Evolutionary conservation across 2,329 filamentous ascomycete genomes (phyloP), one percentile per base, ranked within the genome.

Genomic region (Hansfordia pulvinata): DNA sequence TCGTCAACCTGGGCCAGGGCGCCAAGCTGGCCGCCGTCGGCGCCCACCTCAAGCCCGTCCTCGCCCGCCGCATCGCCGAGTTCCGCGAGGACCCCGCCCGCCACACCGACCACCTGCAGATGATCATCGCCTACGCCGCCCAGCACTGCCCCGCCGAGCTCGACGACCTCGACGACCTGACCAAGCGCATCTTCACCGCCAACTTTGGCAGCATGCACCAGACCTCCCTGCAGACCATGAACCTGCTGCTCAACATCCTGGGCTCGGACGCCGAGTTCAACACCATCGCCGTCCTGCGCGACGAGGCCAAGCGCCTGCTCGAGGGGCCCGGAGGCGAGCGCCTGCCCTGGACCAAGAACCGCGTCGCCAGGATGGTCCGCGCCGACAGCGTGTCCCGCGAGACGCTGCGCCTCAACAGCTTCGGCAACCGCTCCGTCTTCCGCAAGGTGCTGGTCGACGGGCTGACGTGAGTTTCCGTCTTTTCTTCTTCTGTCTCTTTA

Each of bases 311-410:
- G 2, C 34, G 35, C 6, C 32, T 56, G 5, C 36, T 56, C n/a
- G n/a, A n/a, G n/a, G 30, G 32, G 1, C 38, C 41, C 6, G 35
- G 39, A 10, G 32, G 34, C n/a, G n/a, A n/a, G n/a, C n/a, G n/a
- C n/a, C n/a, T n/a, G n/a, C n/a, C n/a, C 11, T 63, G 59, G 59
- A 55, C 51, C 5, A 60, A 58, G 26, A 31, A 39, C 7, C 41
- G 42, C 3, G 41, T 60, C 2, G 39, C 45, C 19, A 40, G 46
- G 9, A 51, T 64, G 49, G 39, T 42, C 2, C 42, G 40, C 3
- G 40, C 52, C 7, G 59, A 64, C 36, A 62, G 57, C 26, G 47
- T 49, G 1, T 39, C 50, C 3, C 49, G 59, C 9, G 59, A 64
- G 37, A 58, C 58, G 3, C 40, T 62, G 13, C 49, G 59, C 2